Evolutionary conservation across 129 eudicot genomes (phyloP).

Genomic region (Helianthus tuberosus): DNA sequence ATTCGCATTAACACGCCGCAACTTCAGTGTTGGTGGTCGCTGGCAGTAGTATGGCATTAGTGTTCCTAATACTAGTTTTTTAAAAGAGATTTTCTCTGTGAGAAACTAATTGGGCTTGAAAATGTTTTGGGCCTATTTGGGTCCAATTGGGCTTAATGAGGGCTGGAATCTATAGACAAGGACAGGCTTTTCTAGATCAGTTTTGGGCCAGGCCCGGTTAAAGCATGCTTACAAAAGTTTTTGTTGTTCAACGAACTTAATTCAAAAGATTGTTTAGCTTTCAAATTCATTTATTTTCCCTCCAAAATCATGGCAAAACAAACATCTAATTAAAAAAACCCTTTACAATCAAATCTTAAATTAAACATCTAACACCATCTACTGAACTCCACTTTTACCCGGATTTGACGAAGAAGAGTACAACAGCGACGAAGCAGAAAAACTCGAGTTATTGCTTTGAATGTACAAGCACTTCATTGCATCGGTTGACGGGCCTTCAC

Average conservation of each 20-base stretch:
- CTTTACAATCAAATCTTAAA: constrained; percentile 31
- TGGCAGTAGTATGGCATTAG: too few species aligned
- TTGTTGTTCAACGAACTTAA: not conserved
- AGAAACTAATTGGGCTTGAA: too few species aligned
- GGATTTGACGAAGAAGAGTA: constrained; percentile 61
- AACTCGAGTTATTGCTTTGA: constrained; percentile 70
- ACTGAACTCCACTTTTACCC: constrained; percentile 39
- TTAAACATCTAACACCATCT: constrained; percentile 21
- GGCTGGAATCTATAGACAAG: too few species aligned
- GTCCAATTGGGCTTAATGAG: too few species aligned
- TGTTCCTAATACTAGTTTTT: too few species aligned
- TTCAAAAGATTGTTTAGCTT: not conserved
- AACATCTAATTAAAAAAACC: not conserved
- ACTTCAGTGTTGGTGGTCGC: too few species aligned
- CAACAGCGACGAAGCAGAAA: constrained; percentile 76
- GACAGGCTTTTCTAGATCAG: too few species aligned
- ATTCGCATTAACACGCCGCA: too few species aligned
- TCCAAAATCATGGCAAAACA: not conserved
- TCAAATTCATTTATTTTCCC: constrained; percentile 13
- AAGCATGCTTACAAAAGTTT: too few species aligned
- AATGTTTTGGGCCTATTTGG: too few species aligned
- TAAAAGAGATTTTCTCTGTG: too few species aligned
- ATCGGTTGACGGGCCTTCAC: constrained; percentile 60
- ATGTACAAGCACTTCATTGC: constrained; percentile 58
- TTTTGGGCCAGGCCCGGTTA: too few species aligned